A percentile compares a stretch with the other conserved stretches of the same genome.
Conservation (phyloP, 2,329 filamentous ascomycete genomes). For the Colletotrichum lentis region DNA sequence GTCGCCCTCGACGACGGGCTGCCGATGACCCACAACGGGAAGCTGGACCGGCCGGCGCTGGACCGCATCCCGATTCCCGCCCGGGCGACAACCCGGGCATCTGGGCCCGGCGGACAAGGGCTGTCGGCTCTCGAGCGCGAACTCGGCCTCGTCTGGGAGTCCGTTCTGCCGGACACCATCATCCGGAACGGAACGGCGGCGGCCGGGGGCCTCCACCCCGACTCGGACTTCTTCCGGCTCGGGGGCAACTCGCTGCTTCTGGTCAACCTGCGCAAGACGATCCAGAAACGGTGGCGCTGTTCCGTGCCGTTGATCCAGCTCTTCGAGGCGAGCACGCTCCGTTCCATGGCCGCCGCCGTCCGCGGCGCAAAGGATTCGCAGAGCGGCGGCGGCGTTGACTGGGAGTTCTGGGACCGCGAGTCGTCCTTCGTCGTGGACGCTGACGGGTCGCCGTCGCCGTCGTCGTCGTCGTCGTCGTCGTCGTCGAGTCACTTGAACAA, state of each 20-base stretch:
- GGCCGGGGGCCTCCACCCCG: constrained; percentile 27
- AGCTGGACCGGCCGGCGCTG: constrained; percentile 47
- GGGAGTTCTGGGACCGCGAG: constrained; percentile 44
- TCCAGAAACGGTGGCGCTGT: constrained; percentile 47
- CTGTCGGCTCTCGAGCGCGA: constrained; percentile 21
- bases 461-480: no score
- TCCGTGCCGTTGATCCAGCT: constrained; percentile 48
- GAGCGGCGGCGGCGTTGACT: constrained; percentile 18
- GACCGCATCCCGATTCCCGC: constrained; percentile 41
- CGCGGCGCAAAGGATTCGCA: constrained; percentile 23
- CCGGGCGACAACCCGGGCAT: neutral
- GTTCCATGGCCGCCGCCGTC: constrained; percentile 50
- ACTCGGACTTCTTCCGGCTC: constrained; percentile 52
- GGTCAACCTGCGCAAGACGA: constrained; percentile 48
- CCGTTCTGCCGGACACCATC: constrained; percentile 40
- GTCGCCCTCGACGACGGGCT: constrained; percentile 43
- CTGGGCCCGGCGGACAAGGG: neutral
- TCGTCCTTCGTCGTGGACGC: constrained; percentile 25
- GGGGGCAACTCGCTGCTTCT: constrained; percentile 55
- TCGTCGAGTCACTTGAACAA: no score
- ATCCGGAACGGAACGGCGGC: constrained; percentile 15
- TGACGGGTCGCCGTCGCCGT: no score
- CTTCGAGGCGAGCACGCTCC: constrained; percentile 50
- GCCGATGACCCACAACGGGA: constrained; percentile 45
- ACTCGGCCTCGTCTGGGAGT: constrained; percentile 37